Percentiles rank a stretch among this genome's conserved stretches.
Evolutionary conservation across 371 early-diverging fungal genomes (phyloP).

Genomic region (Zychaea mexicana): DNA sequence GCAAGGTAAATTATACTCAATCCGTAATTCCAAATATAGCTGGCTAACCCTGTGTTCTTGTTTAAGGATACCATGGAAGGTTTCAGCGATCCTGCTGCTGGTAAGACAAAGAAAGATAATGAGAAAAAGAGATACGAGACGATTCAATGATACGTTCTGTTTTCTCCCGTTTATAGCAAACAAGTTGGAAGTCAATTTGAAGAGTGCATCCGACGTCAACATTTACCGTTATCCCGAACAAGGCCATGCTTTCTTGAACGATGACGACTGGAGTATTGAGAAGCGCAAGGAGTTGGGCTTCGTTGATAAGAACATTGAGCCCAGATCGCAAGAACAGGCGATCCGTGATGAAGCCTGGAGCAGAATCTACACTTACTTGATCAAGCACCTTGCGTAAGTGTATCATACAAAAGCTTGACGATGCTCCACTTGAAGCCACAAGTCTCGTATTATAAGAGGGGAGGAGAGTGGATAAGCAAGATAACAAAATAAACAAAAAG

Average conservation of each 20-base stretch:
- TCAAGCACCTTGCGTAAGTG: slow-evolving; percentile 30
- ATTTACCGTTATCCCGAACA: slow-evolving; percentile 39
- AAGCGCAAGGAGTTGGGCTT: slow-evolving; percentile 38
- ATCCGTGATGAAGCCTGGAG: slow-evolving; percentile 43
- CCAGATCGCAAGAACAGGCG: slow-evolving; percentile 20
- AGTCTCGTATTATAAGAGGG: no score
- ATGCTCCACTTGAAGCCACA: no score
- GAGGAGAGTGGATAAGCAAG: neutral
- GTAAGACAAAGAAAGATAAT: neutral
- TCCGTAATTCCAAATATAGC: neutral
- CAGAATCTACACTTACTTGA: slow-evolving; percentile 40
- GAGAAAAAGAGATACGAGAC: no score
- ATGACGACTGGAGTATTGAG: slow-evolving; percentile 34
- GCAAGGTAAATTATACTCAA: slow-evolving; percentile 8
- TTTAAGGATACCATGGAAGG: slow-evolving; percentile 35
- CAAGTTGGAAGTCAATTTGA: slow-evolving; percentile 15
- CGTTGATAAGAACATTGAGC: slow-evolving; percentile 26
- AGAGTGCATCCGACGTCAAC: slow-evolving; percentile 25
- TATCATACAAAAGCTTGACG: neutral
- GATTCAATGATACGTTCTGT: neutral
- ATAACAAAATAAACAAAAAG: neutral
- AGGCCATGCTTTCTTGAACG: slow-evolving; percentile 55
- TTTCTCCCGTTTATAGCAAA: slow-evolving; percentile 9
- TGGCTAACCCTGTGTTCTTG: neutral
- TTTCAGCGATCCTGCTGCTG: slow-evolving; percentile 45